Conservation (phyloP, 1,139 yeast species). For the Nakaseomyces glabratus region DNA sequence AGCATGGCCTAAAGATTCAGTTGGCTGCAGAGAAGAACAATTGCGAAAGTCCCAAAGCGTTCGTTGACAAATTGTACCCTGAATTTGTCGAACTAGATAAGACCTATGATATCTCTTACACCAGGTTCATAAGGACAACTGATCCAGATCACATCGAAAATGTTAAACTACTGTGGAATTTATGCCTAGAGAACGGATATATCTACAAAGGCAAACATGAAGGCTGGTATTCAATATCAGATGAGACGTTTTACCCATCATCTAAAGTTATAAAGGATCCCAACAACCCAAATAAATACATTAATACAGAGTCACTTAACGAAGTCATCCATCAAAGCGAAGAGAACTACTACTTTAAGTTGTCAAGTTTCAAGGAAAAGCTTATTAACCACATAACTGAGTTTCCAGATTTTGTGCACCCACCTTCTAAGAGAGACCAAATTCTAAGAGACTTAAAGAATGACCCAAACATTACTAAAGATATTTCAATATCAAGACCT, state of each 20-base stretch:
- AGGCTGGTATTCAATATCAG: constrained; percentile 95
- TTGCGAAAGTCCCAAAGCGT: constrained; percentile 43
- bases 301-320: constrained; percentile 68
- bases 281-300: constrained; percentile 22
- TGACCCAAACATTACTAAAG: constrained; percentile 38
- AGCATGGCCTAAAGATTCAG: constrained; percentile 90
- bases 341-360: constrained; percentile 74
- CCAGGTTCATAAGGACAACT: constrained; percentile 85
- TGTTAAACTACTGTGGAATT: constrained; percentile 62
- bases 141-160: constrained; percentile 65
- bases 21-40: constrained; percentile 53
- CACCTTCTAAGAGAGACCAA: constrained; percentile 47
- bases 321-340: constrained; percentile 72
- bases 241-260: constrained; percentile 90
- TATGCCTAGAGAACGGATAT: constrained; percentile 48
- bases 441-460: constrained; percentile 51
- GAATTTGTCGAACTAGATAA: constrained; percentile 58
- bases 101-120: constrained; percentile 47
- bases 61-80: constrained; percentile 62
- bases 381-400: constrained; percentile 36
- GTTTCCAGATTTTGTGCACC: constrained; percentile 54
- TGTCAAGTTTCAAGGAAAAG: constrained; percentile 49
- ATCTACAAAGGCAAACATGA: constrained; percentile 76
- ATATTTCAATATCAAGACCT: constrained; percentile 82
- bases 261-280: constrained; percentile 49